These are phyloP conservation scores for Thelephora ganbajun DNA, from an alignment of 768 basidiomycete species.

Conservation along the genomic window DNA sequence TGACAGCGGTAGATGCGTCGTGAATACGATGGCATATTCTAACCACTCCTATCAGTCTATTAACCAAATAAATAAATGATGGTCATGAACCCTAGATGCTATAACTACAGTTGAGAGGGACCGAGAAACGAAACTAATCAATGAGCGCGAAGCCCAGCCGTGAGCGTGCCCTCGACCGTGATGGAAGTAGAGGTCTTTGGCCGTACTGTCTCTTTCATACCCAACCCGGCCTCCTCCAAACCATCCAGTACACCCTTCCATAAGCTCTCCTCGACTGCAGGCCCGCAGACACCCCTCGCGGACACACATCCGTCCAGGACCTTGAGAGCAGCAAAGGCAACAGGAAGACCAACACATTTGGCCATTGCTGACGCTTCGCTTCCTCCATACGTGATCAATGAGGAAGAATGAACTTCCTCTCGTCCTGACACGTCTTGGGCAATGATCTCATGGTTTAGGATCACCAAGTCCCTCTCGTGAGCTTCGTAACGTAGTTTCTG, in stretches of 20 bases:
- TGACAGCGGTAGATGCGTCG: too few species aligned
- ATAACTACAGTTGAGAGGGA: too few species aligned
- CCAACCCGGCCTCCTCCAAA: slow-evolving; percentile 34
- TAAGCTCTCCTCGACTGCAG: slow-evolving; percentile 41
- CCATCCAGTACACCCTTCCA: slow-evolving; percentile 49
- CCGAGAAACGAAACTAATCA: too few species aligned
- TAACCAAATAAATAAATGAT: too few species aligned
- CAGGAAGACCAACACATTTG: slow-evolving; percentile 77
- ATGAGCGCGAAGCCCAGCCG: neutral
- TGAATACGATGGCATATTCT: too few species aligned
- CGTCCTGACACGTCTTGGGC: slow-evolving; percentile 25
- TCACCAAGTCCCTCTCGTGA: slow-evolving; percentile 73
- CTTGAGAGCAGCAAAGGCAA: slow-evolving; percentile 67
- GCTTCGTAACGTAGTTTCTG: slow-evolving; percentile 55
- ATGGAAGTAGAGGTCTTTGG: neutral
- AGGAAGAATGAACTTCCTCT: slow-evolving; percentile 51
- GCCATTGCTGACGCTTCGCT: slow-evolving; percentile 68
- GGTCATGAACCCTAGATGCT: too few species aligned
- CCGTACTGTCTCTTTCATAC: slow-evolving; percentile 23
- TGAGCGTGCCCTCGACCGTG: neutral
- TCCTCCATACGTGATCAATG: slow-evolving; percentile 49
- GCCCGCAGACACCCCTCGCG: slow-evolving; percentile 55
- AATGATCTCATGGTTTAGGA: slow-evolving; percentile 75
- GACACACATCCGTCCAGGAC: slow-evolving; percentile 44
- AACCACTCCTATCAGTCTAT: too few species aligned